A percentile compares a stretch with the other conserved stretches of the same genome.
Evolutionary conservation across 2,329 filamentous ascomycete genomes (phyloP).

Genomic region (Zalaria obscura): DNA sequence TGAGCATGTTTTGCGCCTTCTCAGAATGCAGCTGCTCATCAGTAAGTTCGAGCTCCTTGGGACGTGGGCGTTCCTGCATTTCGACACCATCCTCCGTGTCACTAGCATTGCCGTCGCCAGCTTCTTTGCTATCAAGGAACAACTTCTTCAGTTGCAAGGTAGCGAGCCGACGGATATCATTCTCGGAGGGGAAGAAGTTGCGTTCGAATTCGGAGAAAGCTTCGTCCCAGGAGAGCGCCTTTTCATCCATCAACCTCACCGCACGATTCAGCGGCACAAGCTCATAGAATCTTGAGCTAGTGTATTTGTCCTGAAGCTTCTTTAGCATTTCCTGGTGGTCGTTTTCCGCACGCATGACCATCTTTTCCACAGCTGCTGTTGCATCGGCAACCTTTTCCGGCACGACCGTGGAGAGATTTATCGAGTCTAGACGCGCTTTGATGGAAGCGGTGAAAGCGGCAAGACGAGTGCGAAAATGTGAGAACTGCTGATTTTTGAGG

Average conservation of each 20-base stretch:
- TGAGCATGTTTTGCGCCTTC: conserved; percentile 48
- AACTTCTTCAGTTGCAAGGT: conserved; percentile 88
- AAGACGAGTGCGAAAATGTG: conserved; percentile 66
- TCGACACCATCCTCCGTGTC: conserved; percentile 52
- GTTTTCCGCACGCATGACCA: conserved; percentile 68
- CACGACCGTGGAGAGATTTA: conserved; percentile 80
- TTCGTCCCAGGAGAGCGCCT: conserved; percentile 84
- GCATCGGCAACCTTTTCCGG: conserved; percentile 77
- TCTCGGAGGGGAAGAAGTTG: conserved; percentile 86
- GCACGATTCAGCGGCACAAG: conserved; percentile 86
- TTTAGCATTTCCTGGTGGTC: conserved; percentile 62
- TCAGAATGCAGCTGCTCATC: conserved; percentile 38
- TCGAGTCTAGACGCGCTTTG: conserved; percentile 67
- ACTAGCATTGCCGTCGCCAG: conserved; percentile 34
- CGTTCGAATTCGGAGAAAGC: conserved; percentile 82
- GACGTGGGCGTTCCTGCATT: conserved; percentile 21
- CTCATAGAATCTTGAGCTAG: conserved; percentile 90
- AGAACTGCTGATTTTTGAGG: conserved; percentile 85
- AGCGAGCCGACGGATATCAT: conserved; percentile 84
- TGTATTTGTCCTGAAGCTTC: conserved; percentile 79
- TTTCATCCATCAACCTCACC: conserved; percentile 81
- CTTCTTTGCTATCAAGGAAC: conserved; percentile 76
- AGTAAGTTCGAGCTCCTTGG: conserved; percentile 15
- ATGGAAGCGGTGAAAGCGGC: conserved; percentile 81
- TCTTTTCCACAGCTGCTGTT: conserved; percentile 62